A percentile compares a stretch with the other conserved stretches of the same genome.
phyloP scores from a whole-genome alignment of 352 stramenopile genomes.

The Pythium sp. region DNA sequence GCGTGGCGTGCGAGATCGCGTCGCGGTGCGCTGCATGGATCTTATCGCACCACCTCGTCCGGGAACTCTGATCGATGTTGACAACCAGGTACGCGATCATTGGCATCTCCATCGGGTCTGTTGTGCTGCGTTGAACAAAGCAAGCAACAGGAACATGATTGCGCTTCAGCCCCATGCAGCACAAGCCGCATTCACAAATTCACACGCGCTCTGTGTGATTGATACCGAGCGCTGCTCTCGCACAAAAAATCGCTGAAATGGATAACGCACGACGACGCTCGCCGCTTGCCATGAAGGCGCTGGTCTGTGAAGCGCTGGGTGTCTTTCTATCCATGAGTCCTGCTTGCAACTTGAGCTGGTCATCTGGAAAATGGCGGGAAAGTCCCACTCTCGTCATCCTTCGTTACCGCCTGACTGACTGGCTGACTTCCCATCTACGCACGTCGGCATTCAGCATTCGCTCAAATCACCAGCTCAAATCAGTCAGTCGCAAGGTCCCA shows the following conservation, averaged over 20 bases:
- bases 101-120: no score
- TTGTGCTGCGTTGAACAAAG: no score
- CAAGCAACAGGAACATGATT: no score
- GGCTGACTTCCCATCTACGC: neutral
- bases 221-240: neutral
- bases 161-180: no score
- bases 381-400: neutral
- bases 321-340: neutral
- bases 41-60: no score
- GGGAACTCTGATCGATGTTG: no score
- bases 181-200: no score
- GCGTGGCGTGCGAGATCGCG: no score
- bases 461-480: neutral
- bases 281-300: neutral
- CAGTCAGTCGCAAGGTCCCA: neutral
- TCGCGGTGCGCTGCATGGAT: no score
- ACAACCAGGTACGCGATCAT: no score
- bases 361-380: neutral
- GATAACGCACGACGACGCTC: neutral
- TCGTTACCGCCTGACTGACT: neutral
- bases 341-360: neutral
- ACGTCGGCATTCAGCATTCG: neutral
- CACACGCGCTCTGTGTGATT: neutral
- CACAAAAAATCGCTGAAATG: neutral
- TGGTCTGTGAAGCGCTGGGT: neutral